phyloP scores from a whole-genome alignment of 768 basidiomycete genomes.

The Macrolepiota fuliginosa region DNA sequence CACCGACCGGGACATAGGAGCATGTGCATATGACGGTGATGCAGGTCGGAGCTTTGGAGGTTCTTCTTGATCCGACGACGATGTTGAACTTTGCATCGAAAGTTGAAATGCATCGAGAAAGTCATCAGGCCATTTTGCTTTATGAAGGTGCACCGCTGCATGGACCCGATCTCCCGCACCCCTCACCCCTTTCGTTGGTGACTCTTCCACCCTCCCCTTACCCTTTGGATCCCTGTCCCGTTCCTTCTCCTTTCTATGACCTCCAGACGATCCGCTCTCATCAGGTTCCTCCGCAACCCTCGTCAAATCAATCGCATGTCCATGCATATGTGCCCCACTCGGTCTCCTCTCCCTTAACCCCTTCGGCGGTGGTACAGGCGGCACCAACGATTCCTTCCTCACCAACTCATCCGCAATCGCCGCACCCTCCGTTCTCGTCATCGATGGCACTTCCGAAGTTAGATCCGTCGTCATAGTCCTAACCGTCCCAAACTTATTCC shows the following conservation, averaged over 20 bases:
- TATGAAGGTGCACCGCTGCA: constrained; percentile 58
- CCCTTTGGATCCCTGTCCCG: constrained; percentile 21
- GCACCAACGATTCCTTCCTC: constrained; percentile 27
- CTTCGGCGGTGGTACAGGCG: constrained; percentile 9
- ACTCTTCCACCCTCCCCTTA: constrained; percentile 3
- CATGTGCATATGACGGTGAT: constrained; percentile 13
- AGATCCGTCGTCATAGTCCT: constrained; percentile 81
- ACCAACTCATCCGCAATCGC: constrained; percentile 49
- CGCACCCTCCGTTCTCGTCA: constrained; percentile 64
- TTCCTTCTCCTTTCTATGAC: constrained; percentile 24
- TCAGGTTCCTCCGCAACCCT: constrained; percentile 75
- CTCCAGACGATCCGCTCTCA: constrained; percentile 43
- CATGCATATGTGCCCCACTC: constrained; percentile 50
- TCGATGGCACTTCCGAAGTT: constrained; percentile 71
- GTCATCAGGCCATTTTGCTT: constrained; percentile 85
- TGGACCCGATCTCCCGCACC: constrained; percentile 22
- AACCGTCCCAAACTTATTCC: constrained; percentile 72
- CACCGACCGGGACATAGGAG: constrained; percentile 30
- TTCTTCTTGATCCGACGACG: constrained; percentile 8
- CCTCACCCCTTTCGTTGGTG: constrained; percentile 19
- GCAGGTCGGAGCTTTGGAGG: not conserved
- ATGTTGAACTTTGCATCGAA: constrained; percentile 25
- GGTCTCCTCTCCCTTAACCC: constrained; percentile 51
- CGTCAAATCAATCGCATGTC: constrained; percentile 55
- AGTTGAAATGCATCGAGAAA: constrained; percentile 60